Evolutionary conservation across 2,329 filamentous ascomycete species (phyloP), one percentile per base, ranked within the genome.

Genomic region (Cladosporium halotolerans): DNA sequence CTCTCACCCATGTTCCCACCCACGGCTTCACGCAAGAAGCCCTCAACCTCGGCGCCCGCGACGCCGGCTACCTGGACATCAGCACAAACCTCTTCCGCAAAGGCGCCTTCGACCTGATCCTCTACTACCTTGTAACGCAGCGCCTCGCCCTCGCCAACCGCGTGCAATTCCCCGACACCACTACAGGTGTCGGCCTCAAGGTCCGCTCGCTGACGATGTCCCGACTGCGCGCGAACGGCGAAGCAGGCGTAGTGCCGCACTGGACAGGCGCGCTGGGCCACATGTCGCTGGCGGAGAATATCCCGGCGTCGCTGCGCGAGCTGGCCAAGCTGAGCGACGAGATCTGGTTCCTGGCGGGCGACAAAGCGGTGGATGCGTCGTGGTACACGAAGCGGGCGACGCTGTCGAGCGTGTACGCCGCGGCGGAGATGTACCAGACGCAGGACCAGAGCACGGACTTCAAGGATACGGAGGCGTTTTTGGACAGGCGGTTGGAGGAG

Each of bases 201-300:
- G 83, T 95, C 5, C 83, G 86, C 64, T 72, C 73, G 1, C 70
- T 97, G 64, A 80, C 88, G 1, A 84, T 93, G 81, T 84, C 86
- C 69, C 77, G 93, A 43, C 71, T 99, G 62, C 76, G 82, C 64
- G 87, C 80, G 45, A 97, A 97, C 68, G 73, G 71, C 55, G 76
- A 83, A 8, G 60, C 61, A 2, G 62, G 62, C 8, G 74, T 96
- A 32, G 81, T 92, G 49, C 78, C 81, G 55, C 81, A 85, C 47
- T 96, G 89, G 89, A 88, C 95, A 73, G 89, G 95, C 80, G 93
- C 92, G 42, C 78, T 97, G 2, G 90, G 89, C 3, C 76, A 95
- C 57, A 96, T 96, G 88, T 89, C 90, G 4, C 84, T 95, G 54
- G 88, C 89, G 0, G 81, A 79, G 56, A 86, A 92, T 68, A 79